A percentile compares a stretch with the other conserved stretches of the same genome.
These are phyloP conservation scores for Mortierella alpina DNA, from an alignment of 192 early-diverging fungal genomes.

Conservation along the genomic window DNA sequence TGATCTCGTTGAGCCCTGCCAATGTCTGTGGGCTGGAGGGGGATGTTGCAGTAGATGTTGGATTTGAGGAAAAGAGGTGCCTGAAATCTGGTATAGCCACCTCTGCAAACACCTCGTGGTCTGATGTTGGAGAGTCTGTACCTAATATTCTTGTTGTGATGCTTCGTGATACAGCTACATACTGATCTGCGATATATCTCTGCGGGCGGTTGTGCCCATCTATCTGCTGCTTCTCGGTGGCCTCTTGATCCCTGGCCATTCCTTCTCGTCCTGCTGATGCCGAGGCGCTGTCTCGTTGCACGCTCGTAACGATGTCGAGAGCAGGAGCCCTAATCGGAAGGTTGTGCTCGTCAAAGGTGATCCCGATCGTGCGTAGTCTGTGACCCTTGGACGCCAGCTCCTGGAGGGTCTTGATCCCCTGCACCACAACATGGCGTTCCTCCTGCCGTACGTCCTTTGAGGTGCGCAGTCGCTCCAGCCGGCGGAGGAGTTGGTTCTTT, in stretches of 20 bases:
- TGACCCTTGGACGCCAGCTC: conserved; percentile 33
- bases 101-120: conserved; percentile 62
- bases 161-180: conserved; percentile 51
- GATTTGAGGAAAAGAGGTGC: conserved; percentile 3
- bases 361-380: conserved; percentile 32
- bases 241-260: neutral
- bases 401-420: conserved; percentile 47
- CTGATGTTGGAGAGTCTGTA: conserved; percentile 47
- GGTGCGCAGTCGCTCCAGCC: conserved; percentile 34
- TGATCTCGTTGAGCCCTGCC: neutral
- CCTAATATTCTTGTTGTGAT: conserved; percentile 59
- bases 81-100: conserved; percentile 51
- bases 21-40: neutral
- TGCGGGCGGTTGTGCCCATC: neutral
- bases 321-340: conserved; percentile 28
- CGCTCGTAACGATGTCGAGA: conserved; percentile 18
- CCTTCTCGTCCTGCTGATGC: neutral
- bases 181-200: conserved; percentile 49
- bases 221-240: neutral
- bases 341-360: conserved; percentile 37
- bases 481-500: conserved; percentile 24
- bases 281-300: neutral
- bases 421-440: conserved; percentile 35
- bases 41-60: neutral
- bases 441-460: conserved; percentile 27